Evolutionary conservation across 805 yeast genomes (phyloP).

Genomic region (Wickerhamomyces mucosus): DNA sequence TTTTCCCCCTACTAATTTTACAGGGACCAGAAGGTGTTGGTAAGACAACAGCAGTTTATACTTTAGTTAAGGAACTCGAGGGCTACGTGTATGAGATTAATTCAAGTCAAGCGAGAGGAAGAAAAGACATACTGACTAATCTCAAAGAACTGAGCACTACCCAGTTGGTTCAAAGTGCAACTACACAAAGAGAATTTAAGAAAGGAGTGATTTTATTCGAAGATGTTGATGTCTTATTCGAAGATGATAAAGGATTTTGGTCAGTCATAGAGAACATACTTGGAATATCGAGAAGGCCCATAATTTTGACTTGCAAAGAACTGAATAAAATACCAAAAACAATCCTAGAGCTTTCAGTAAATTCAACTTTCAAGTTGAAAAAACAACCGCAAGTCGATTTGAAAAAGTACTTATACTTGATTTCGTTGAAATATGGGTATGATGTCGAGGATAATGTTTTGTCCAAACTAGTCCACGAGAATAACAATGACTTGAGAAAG

Average conservation of each 20-base stretch:
- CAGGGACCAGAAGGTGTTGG: conserved; percentile 71
- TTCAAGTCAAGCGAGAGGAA: conserved; percentile 61
- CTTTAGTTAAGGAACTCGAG: conserved; percentile 48
- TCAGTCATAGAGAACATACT: conserved; percentile 51
- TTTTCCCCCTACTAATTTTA: conserved; percentile 55
- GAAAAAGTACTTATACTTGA: conserved; percentile 30
- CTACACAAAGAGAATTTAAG: conserved; percentile 24
- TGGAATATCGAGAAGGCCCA: conserved; percentile 55
- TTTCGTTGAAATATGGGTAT: conserved; percentile 27
- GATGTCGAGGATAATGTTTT: conserved; percentile 25
- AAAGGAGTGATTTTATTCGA: conserved; percentile 71
- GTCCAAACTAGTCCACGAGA: conserved; percentile 18
- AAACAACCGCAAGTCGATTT: conserved; percentile 13
- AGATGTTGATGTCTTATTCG: conserved; percentile 75
- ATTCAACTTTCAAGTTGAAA: conserved; percentile 27
- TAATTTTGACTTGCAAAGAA: conserved; percentile 56
- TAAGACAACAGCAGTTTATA: conserved; percentile 64
- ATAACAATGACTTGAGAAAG: conserved; percentile 35
- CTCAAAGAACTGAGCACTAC: conserved; percentile 79
- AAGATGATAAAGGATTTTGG: conserved; percentile 79
- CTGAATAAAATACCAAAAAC: conserved; percentile 35
- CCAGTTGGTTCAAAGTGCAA: conserved; percentile 51
- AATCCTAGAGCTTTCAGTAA: conserved; percentile 37
- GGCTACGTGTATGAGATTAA: conserved; percentile 81
- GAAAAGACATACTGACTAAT: conserved; percentile 55